These are phyloP conservation scores for Hymenoscyphus repandus DNA, from an alignment of 2,329 filamentous ascomycete genomes.

Conservation along the genomic window DNA sequence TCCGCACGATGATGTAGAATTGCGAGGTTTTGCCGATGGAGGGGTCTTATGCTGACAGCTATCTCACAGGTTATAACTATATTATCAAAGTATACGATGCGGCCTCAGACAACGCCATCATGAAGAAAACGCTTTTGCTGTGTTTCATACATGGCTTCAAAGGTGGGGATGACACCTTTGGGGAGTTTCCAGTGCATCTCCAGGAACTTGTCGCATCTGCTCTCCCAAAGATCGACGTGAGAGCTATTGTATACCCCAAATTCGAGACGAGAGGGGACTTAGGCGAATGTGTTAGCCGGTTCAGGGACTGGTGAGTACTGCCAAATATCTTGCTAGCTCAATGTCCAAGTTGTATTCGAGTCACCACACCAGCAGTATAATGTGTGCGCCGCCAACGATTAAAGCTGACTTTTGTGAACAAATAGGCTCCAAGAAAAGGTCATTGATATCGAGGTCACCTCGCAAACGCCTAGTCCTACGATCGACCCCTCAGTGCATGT, in stretches of 20 bases:
- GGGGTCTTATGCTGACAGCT: no score
- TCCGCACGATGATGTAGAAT: no score
- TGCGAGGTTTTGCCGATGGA: no score
- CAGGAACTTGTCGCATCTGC: slow-evolving; percentile 56
- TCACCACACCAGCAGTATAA: not conserved
- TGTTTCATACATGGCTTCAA: slow-evolving; percentile 91
- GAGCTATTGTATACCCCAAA: slow-evolving; percentile 67
- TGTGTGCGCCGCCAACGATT: not conserved
- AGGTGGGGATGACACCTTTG: slow-evolving; percentile 76
- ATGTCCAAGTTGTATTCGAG: no score
- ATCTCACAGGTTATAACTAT: not conserved
- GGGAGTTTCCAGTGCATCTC: slow-evolving; percentile 68
- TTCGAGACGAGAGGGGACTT: slow-evolving; percentile 80
- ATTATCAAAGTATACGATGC: not conserved
- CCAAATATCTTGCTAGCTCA: no score
- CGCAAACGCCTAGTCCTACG: slow-evolving; percentile 74
- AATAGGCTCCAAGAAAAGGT: slow-evolving; percentile 80
- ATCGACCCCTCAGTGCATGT: slow-evolving; percentile 80
- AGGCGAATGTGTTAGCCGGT: slow-evolving; percentile 62
- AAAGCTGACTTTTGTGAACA: slow-evolving; percentile 4
- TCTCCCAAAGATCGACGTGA: slow-evolving; percentile 64
- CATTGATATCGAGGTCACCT: slow-evolving; percentile 87
- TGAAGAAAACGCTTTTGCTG: slow-evolving; percentile 74
- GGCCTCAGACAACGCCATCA: slow-evolving; percentile 34
- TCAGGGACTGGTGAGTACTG: slow-evolving; percentile 62